Percentiles rank a stretch among this genome's conserved stretches.
Conservation (phyloP, 2,329 filamentous ascomycete genomes). For the Dryadomyces quercus-mongolicae region DNA sequence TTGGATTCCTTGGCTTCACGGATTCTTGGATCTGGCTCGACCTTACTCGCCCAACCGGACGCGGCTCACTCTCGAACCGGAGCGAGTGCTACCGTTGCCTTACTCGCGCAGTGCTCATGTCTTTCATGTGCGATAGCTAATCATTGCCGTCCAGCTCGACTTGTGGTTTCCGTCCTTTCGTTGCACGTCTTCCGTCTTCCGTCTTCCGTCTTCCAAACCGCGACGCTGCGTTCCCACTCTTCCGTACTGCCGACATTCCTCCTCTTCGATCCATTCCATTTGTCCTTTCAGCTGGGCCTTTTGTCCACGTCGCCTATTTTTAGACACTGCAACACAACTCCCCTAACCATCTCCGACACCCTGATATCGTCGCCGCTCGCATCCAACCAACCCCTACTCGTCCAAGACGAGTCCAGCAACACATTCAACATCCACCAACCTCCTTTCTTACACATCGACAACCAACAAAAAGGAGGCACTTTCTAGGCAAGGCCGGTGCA, state of each 20-base stretch:
- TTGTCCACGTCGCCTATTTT: not conserved
- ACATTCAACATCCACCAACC: not conserved
- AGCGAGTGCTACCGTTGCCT: not conserved
- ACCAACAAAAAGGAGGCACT: not conserved
- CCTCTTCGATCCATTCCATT: not conserved
- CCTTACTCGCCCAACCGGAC: not conserved
- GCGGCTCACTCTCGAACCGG: not conserved
- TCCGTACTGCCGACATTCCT: not conserved
- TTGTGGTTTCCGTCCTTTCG: too few relatives aligned
- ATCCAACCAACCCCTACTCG: not conserved
- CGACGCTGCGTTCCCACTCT: not conserved
- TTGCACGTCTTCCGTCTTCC: too few relatives aligned
- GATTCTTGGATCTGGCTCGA: not conserved
- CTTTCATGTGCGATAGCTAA: not conserved
- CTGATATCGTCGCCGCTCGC: not conserved
- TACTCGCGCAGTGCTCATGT: not conserved
- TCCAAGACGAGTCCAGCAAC: not conserved
- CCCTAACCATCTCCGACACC: not conserved
- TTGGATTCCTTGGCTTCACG: not conserved
- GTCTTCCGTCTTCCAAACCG: too few relatives aligned
- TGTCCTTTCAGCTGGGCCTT: not conserved
- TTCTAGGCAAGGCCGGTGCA: conserved; percentile 7
- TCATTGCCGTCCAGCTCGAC: not conserved
- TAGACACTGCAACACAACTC: not conserved
- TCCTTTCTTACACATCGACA: not conserved